These are phyloP conservation scores for Fusarium tupiense DNA, from an alignment of 2,329 filamentous ascomycete genomes.

Conservation along the genomic window DNA sequence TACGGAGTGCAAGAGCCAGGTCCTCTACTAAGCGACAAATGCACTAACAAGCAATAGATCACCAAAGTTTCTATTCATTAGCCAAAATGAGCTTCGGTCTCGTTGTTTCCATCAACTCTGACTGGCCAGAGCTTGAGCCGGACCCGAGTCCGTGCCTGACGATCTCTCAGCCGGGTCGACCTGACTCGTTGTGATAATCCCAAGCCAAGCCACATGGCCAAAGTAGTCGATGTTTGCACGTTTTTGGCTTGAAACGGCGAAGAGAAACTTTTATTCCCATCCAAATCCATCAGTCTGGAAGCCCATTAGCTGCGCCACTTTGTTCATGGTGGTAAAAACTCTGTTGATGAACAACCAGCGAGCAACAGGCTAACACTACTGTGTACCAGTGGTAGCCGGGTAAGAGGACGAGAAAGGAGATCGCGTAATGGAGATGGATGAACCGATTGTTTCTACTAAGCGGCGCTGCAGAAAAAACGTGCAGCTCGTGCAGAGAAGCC, in stretches of 20 bases:
- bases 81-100: conserved; percentile 29
- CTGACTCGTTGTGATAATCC: conserved; percentile 33
- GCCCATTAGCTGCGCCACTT: background rate
- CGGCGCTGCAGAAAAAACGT: conserved; percentile 9
- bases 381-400: background rate
- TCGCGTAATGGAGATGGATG: conserved; percentile 20
- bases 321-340: background rate
- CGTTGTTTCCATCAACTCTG: conserved; percentile 1
- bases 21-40: background rate
- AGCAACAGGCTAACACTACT: conserved; percentile 11
- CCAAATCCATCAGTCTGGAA: conserved; percentile 11
- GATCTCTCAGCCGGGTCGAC: conserved; percentile 33
- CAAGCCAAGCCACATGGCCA: conserved; percentile 13
- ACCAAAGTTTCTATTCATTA: conserved; percentile 12
- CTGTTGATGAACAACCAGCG: background rate
- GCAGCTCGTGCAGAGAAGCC: conserved; percentile 30
- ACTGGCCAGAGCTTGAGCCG: conserved; percentile 17
- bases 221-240: background rate
- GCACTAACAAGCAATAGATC: conserved; percentile 21
- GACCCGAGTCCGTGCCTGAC: conserved; percentile 40
- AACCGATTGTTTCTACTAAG: conserved; percentile 9
- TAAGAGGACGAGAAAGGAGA: conserved; percentile 33
- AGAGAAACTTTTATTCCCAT: background rate
- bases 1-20: background rate
- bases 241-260: conserved; percentile 16